Evolutionary conservation across 2,329 filamentous ascomycete genomes (phyloP).

Genomic region (Pyrenophora seminiperda): DNA sequence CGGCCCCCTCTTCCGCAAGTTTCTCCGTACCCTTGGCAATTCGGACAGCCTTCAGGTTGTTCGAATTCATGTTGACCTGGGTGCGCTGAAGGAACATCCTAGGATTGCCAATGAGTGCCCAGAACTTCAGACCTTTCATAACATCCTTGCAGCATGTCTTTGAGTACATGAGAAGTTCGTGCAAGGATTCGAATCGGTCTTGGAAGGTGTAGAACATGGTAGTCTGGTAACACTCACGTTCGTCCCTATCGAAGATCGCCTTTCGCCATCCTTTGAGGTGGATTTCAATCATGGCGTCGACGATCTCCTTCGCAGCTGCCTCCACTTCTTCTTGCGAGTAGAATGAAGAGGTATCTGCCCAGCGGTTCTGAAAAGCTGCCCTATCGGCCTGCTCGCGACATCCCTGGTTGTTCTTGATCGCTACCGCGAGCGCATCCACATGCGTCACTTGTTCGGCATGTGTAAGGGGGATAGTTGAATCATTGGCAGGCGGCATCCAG

Average conservation of each 20-base stretch:
- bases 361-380: conserved; percentile 7
- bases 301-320: conserved; percentile 2
- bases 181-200: conserved; percentile 13
- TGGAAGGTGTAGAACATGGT: conserved; percentile 17
- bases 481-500: not conserved
- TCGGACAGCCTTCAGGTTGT: not conserved
- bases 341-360: conserved; percentile 3
- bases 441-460: not conserved
- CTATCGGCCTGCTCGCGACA: conserved; percentile 5
- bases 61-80: conserved; percentile 12
- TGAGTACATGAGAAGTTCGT: conserved; percentile 9
- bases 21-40: not conserved
- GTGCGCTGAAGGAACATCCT: conserved; percentile 7
- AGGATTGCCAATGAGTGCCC: conserved; percentile 12
- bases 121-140: conserved; percentile 17
- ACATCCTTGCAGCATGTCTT: conserved; percentile 17
- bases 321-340: conserved; percentile 3
- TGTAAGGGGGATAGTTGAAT: conserved; percentile 3
- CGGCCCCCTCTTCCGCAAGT: not conserved
- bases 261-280: conserved; percentile 17
- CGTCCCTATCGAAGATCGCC: conserved; percentile 7
- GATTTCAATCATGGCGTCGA: conserved; percentile 7
- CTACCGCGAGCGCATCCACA: not conserved
- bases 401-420: conserved; percentile 10
- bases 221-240: conserved; percentile 8